Percentiles rank a stretch among this genome's conserved stretches.
phyloP scores from a whole-genome alignment of 2,329 filamentous ascomycete genomes.

The Elsinoe australis region DNA sequence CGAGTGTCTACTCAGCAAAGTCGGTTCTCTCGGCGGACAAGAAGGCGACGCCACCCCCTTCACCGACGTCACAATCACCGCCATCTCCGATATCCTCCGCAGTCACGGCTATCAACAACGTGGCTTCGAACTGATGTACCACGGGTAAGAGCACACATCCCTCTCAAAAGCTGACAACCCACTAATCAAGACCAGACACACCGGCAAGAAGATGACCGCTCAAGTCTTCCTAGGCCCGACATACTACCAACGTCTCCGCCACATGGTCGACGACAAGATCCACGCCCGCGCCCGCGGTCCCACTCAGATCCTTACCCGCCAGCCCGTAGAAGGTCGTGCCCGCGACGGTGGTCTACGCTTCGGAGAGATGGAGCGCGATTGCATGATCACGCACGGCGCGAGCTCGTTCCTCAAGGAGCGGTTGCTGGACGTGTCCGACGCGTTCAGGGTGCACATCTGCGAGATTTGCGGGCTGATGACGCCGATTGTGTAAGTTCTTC shows the following conservation, averaged over 20 bases:
- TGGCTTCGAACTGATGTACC: conserved; percentile 98
- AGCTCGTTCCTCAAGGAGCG: conserved; percentile 96
- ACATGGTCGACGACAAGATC: conserved; percentile 99
- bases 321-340: conserved; percentile 96
- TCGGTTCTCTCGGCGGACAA: conserved; percentile 83
- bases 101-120: conserved; percentile 92
- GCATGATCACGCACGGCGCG: conserved; percentile 99
- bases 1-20: conserved; percentile 95
- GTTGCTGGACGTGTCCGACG: conserved; percentile 93
- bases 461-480: conserved; percentile 99
- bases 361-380: conserved; percentile 99
- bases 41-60: conserved; percentile 98
- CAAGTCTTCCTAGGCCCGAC: conserved; percentile 97
- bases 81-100: conserved; percentile 75
- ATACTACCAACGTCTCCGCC: conserved; percentile 95
- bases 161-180: too few species aligned
- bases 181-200: too few species aligned
- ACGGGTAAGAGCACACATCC: too few species aligned
- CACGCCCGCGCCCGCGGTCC: conserved; percentile 96
- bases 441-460: conserved; percentile 95
- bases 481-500: conserved; percentile 78
- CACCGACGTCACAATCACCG: conserved; percentile 93
- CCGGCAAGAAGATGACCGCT: conserved; percentile 82
- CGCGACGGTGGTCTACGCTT: conserved; percentile 96
- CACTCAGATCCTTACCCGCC: conserved; percentile 91